A percentile compares a stretch with the other conserved stretches of the same genome.
These are phyloP conservation scores for Diplocarpon rosae DNA, from an alignment of 2,329 filamentous ascomycete genomes.

Conservation along the genomic window DNA sequence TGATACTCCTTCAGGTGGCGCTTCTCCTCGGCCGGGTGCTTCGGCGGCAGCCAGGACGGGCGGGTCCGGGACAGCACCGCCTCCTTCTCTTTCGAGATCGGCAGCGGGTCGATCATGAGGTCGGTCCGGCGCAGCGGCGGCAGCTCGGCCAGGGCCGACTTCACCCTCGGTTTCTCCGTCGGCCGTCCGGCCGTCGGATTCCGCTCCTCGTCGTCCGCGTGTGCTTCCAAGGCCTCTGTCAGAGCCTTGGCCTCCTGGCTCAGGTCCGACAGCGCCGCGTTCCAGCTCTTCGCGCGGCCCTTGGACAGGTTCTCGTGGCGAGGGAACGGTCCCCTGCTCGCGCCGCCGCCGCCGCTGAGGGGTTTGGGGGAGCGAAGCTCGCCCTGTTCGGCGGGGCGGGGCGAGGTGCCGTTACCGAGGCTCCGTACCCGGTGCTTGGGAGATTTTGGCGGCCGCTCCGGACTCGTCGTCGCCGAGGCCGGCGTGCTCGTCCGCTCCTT, in stretches of 20 bases:
- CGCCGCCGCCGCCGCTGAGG: constrained; percentile 31
- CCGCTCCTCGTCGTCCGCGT: constrained; percentile 54
- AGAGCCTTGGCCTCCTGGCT: constrained; percentile 63
- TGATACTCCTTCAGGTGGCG: constrained; percentile 80
- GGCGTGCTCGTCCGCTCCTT: constrained; percentile 45
- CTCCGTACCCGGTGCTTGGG: constrained; percentile 22
- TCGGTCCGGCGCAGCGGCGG: constrained; percentile 47
- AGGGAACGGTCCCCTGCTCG: constrained; percentile 44
- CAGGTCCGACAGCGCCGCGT: constrained; percentile 54
- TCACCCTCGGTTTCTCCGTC: constrained; percentile 42
- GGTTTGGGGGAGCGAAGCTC: constrained; percentile 34
- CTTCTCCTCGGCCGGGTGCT: constrained; percentile 82
- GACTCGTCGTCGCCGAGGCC: constrained; percentile 33
- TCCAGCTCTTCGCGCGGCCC: constrained; percentile 63
- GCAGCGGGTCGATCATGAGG: constrained; percentile 75
- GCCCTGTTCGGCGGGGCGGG: constrained; percentile 47
- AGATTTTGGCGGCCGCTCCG: constrained; percentile 22
- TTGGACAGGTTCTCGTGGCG: too few species aligned
- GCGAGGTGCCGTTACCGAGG: constrained; percentile 50
- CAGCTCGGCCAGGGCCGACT: constrained; percentile 57
- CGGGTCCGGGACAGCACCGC: constrained; percentile 70
- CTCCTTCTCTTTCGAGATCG: constrained; percentile 78
- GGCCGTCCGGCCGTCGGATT: constrained; percentile 14
- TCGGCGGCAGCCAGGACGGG: constrained; percentile 76
- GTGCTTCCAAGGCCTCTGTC: constrained; percentile 71